Evolutionary conservation across 1,284 basidiomycete species (phyloP).

Genomic region (Vanrija sp.): DNA sequence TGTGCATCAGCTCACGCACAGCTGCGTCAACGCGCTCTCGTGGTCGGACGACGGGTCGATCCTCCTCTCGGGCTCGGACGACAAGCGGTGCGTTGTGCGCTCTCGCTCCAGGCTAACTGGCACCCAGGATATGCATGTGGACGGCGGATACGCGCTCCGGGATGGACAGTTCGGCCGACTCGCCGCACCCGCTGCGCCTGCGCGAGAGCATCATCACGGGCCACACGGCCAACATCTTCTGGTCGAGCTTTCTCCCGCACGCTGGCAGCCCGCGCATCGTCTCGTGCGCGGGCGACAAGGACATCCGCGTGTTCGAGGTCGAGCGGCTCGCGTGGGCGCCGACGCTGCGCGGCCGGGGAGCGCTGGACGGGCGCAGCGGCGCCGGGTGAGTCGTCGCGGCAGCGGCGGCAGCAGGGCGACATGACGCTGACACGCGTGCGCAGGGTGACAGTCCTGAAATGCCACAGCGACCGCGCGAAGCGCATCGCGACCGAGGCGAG

Average conservation of each 20-base stretch:
- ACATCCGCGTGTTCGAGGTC: conserved; percentile 78
- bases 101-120: not conserved
- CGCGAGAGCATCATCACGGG: conserved; percentile 65
- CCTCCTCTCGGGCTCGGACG: conserved; percentile 76
- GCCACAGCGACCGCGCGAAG: conserved; percentile 64
- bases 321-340: conserved; percentile 53
- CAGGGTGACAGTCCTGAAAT: conserved; percentile 57
- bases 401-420: too few species aligned
- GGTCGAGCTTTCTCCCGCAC: conserved; percentile 72
- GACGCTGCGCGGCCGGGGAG: conserved; percentile 22
- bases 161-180: conserved; percentile 3
- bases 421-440: too few species aligned
- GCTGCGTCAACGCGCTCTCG: conserved; percentile 77
- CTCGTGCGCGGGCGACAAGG: conserved; percentile 71
- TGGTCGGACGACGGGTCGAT: conserved; percentile 74
- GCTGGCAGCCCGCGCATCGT: conserved; percentile 46
- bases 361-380: conserved; percentile 23
- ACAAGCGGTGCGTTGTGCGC: conserved; percentile 62
- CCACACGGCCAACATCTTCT: conserved; percentile 84
- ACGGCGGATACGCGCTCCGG: conserved; percentile 50
- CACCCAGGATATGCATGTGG: conserved; percentile 64
- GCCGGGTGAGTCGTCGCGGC: conserved; percentile 40
- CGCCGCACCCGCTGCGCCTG: conserved; percentile 63
- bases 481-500: conserved; percentile 77
- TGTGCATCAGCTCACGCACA: not conserved